Percentiles rank a stretch among this genome's conserved stretches.
Evolutionary conservation across 352 stramenopile species (phyloP).

Genomic region (Peronospora belbahrii): DNA sequence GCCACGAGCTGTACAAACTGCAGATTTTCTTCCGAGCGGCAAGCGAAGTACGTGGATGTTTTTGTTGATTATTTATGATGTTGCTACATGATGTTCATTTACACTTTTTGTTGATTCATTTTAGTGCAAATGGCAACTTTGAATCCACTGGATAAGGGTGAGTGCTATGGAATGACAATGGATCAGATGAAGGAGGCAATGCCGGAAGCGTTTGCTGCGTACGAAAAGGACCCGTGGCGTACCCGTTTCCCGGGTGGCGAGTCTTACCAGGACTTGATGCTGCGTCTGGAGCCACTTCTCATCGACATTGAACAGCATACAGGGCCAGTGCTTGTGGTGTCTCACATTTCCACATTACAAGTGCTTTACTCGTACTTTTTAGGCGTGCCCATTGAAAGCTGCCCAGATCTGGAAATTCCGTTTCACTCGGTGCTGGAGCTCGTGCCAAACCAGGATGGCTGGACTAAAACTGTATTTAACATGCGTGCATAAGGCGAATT

Average conservation of each 20-base stretch:
- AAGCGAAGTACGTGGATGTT: slow-evolving; percentile 34
- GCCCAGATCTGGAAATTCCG: slow-evolving; percentile 68
- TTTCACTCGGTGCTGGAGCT: slow-evolving; percentile 83
- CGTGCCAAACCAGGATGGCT: slow-evolving; percentile 68
- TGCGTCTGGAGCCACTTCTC: slow-evolving; percentile 86
- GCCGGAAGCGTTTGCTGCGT: slow-evolving; percentile 60
- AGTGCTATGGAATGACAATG: slow-evolving; percentile 83
- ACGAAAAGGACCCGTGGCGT: slow-evolving; percentile 65
- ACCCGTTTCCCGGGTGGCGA: slow-evolving; percentile 86
- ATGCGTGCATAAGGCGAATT: slow-evolving; percentile 34
- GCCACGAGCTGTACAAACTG: slow-evolving; percentile 70
- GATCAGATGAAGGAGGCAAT: slow-evolving; percentile 67
- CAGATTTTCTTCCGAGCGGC: slow-evolving; percentile 40
- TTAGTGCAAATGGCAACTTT: slow-evolving; percentile 73
- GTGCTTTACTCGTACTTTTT: slow-evolving; percentile 86
- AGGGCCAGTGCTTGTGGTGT: slow-evolving; percentile 78
- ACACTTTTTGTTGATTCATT: slow-evolving; percentile 5
- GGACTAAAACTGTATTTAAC: slow-evolving; percentile 83
- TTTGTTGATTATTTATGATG: not conserved
- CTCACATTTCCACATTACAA: slow-evolving; percentile 79
- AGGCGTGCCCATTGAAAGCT: slow-evolving; percentile 68
- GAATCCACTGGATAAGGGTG: slow-evolving; percentile 79
- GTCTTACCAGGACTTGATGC: slow-evolving; percentile 91
- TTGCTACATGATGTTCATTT: slow-evolving; percentile 3
- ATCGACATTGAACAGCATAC: slow-evolving; percentile 90